Percentiles rank a stretch among this genome's conserved stretches.
phyloP scores from a whole-genome alignment of 179 eudicot species.

The Gypsophila paniculata region DNA sequence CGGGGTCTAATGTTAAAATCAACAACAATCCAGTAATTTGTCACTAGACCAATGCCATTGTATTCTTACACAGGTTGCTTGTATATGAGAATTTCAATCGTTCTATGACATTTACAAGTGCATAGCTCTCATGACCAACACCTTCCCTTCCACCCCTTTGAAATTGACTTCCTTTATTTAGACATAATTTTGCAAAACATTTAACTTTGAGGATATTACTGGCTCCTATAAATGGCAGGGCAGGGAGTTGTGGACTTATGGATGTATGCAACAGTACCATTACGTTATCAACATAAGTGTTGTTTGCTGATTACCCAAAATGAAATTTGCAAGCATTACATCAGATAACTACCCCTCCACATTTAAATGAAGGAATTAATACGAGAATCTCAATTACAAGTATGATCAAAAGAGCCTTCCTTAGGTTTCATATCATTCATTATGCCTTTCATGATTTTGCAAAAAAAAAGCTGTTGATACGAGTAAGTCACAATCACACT shows the following conservation, averaged over 20 bases:
- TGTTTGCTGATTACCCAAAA: too few species aligned
- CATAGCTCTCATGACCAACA: constrained; percentile 11
- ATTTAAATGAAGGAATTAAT: not conserved
- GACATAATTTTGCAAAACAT: not conserved
- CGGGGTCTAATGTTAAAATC: not conserved
- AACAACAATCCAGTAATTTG: not conserved
- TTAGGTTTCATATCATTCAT: too few species aligned
- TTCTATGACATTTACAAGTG: not conserved
- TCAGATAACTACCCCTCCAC: too few species aligned
- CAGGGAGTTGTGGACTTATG: too few species aligned
- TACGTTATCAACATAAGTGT: too few species aligned
- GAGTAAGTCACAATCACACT: not conserved
- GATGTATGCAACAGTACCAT: too few species aligned
- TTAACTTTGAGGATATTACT: not conserved
- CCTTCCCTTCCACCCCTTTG: not conserved
- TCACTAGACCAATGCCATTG: not conserved
- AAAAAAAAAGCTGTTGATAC: not conserved
- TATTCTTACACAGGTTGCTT: not conserved
- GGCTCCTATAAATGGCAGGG: too few species aligned
- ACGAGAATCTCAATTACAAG: not conserved
- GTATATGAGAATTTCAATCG: not conserved
- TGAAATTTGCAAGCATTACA: too few species aligned
- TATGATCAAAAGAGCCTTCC: not conserved
- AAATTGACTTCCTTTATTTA: not conserved
- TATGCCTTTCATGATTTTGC: not conserved